Base-by-base conservation (phyloP, 2,329 filamentous ascomycete species). In the Claviceps purpurea region DNA sequence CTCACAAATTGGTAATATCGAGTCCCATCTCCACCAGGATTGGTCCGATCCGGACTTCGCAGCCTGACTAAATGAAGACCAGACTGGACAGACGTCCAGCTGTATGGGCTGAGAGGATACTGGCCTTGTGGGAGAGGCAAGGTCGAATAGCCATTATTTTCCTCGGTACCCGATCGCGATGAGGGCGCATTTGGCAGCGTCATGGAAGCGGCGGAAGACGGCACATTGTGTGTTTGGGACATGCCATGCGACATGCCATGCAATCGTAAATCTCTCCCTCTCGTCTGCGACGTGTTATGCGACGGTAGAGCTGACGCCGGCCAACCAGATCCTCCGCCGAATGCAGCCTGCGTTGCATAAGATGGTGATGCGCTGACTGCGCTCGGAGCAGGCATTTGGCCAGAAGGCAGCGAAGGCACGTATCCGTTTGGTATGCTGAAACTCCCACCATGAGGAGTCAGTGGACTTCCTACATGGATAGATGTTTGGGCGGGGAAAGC, bases 1-100 rank as follows among this genome's bases (percentile, higher is more conserved):
- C 73, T 73, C 18, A 85, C 66, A 48, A 73, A 76, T 56, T 84
- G 79, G 59, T 84, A 87, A 50, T 77, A 66, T 5, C 68, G 68
- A 55, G 68, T 67, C 6, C 51, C 49, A 8, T 52, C 45, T 1
- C 55, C 54, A 5, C 52, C 52, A n/a, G 48, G 38, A 5, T 68
- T 62, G n/a, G 69, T 59, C 48, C 74, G 69, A 41, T 62, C 66
- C 2, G 77, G 77, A 55, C 76, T 80, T 20, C 73, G 69, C 14
- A 72, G 58, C 37, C 67, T 60, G n/a, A 68, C 65, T 52, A 77
- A 68, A 50, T 78, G 74, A 14, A 79, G 64, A 5, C 73, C 65
- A 54, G 65, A 66, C 42, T 67, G 57, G 13, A 76, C 47, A 2
- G 75, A 70, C 47, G 63, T 67, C 46, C 59, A 62, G 5, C 75